phyloP scores from a whole-genome alignment of 148 eudicot species.

The Cornus controversa region DNA sequence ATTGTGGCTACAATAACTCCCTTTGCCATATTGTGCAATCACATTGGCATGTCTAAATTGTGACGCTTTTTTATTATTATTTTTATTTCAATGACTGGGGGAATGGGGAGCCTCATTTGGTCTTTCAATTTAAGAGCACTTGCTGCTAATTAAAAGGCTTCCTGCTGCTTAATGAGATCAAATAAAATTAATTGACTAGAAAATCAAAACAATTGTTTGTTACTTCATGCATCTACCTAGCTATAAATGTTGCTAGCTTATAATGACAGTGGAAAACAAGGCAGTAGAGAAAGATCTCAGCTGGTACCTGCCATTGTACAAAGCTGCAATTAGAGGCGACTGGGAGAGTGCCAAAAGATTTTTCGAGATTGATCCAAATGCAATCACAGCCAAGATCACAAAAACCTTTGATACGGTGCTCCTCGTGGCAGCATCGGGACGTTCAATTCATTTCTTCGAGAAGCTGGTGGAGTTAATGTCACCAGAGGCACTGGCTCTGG shows the following conservation, averaged over 20 bases:
- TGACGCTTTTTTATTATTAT: too few species aligned
- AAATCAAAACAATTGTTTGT: background rate
- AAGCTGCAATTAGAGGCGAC: conserved; percentile 16
- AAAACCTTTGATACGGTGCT: conserved; percentile 12
- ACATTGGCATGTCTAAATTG: too few species aligned
- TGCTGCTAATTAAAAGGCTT: too few species aligned
- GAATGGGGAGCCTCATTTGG: too few species aligned
- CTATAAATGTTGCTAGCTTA: background rate
- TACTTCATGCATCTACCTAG: background rate
- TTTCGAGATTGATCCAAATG: background rate
- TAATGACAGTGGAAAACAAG: background rate
- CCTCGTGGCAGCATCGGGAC: conserved; percentile 13
- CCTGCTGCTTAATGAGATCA: too few species aligned
- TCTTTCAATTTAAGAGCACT: too few species aligned
- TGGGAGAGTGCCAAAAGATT: conserved; percentile 16
- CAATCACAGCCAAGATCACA: conserved; percentile 13
- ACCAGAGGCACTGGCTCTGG: conserved; percentile 7
- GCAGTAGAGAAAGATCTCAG: conserved; percentile 10
- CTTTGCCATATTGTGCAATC: background rate
- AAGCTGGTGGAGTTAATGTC: conserved; percentile 15
- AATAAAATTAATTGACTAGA: too few species aligned
- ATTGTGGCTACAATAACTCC: too few species aligned
- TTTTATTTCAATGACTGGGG: too few species aligned
- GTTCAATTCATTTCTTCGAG: conserved; percentile 7
- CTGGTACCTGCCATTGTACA: conserved; percentile 21